Evolutionary conservation across 805 yeast genomes (phyloP).

Genomic region (Myxozyma vanderwaltii): DNA sequence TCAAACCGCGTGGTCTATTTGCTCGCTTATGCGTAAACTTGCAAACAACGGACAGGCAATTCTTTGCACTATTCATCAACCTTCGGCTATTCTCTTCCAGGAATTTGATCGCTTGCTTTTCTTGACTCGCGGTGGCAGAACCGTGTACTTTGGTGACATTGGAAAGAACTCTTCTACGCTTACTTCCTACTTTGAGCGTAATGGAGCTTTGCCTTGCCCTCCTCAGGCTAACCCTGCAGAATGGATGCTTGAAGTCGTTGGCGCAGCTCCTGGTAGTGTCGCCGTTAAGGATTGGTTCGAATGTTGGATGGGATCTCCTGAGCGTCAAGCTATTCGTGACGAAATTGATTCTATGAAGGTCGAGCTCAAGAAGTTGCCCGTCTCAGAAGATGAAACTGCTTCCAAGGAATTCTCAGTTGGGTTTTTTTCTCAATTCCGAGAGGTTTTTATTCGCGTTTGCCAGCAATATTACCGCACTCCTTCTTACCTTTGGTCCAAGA

Average conservation of each 20-base stretch:
- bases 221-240: constrained; percentile 78
- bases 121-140: constrained; percentile 73
- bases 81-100: constrained; percentile 68
- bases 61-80: constrained; percentile 77
- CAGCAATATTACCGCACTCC: constrained; percentile 68
- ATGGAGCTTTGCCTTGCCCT: constrained; percentile 71
- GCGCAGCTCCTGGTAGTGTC: constrained; percentile 46
- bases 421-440: constrained; percentile 45
- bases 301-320: constrained; percentile 74
- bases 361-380: constrained; percentile 46
- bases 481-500: constrained; percentile 58
- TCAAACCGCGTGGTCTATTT: constrained; percentile 68
- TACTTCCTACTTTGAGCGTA: constrained; percentile 65
- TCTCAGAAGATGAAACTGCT: constrained; percentile 5
- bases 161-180: constrained; percentile 63
- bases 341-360: constrained; percentile 68
- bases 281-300: constrained; percentile 46
- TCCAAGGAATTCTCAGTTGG: constrained; percentile 57
- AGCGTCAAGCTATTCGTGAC: constrained; percentile 56
- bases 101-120: constrained; percentile 69
- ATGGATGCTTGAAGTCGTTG: constrained; percentile 77
- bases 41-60: constrained; percentile 75
- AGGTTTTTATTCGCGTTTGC: constrained; percentile 54
- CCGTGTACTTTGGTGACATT: constrained; percentile 81
- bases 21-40: constrained; percentile 64